Conservation (phyloP, 2,329 filamentous ascomycete species). For the Verticillium dahliae region DNA sequence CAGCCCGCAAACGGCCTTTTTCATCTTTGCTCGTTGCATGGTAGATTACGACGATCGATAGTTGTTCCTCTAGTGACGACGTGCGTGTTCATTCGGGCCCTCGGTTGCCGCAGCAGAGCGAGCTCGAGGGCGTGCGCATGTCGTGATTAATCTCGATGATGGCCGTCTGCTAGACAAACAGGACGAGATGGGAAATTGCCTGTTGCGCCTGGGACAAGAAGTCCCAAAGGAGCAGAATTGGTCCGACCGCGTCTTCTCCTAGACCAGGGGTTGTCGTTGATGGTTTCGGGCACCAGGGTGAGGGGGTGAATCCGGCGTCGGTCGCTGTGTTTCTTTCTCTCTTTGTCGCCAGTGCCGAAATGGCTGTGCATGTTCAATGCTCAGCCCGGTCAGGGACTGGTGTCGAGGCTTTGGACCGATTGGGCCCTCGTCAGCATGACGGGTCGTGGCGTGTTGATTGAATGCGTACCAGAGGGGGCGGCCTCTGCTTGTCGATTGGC, state of each 20-base stretch:
- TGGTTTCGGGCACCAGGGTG: not conserved
- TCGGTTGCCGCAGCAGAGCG: not conserved
- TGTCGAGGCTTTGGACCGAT: not conserved
- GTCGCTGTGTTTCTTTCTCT: not conserved
- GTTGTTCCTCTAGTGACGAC: not conserved
- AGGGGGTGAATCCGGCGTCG: not conserved
- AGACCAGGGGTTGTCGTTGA: not conserved
- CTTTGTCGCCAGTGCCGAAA: not conserved
- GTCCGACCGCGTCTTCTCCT: not conserved
- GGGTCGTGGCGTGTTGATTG: not conserved
- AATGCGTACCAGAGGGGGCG: not conserved
- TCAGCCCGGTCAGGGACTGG: not conserved
- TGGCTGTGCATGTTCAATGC: not conserved
- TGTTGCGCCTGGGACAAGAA: not conserved
- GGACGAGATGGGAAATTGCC: not conserved
- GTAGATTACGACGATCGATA: not conserved
- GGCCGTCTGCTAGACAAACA: not conserved
- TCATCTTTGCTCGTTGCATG: not conserved
- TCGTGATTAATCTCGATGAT: not conserved
- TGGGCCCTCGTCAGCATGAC: not conserved
- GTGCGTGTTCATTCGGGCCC: not conserved
- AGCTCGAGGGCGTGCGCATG: not conserved
- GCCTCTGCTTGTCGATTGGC: not conserved
- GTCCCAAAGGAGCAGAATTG: not conserved
- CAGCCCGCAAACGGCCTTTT: not conserved